These are phyloP conservation scores for Volvox carteri DNA, from an alignment of 163 green algal genomes.

Conservation along the genomic window DNA sequence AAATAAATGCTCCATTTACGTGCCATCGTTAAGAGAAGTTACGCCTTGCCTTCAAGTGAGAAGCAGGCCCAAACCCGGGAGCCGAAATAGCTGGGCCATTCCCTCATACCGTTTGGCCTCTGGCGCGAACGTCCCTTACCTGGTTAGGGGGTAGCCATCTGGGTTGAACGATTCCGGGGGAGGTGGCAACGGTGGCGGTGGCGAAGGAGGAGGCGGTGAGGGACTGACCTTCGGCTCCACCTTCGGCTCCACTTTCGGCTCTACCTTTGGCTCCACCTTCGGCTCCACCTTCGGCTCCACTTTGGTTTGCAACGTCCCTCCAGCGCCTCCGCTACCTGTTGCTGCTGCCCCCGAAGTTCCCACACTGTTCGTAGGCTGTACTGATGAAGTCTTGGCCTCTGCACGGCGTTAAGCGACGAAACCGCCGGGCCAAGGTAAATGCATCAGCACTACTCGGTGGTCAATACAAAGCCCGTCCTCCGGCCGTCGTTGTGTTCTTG, in stretches of 20 bases:
- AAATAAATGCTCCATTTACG: too few relatives aligned
- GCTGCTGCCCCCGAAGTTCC: neutral
- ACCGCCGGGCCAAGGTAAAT: neutral
- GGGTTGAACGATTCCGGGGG: conserved; percentile 40
- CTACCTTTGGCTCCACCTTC: conserved; percentile 1
- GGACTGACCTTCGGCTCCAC: neutral
- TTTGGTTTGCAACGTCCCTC: neutral
- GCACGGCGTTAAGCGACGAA: neutral
- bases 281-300: neutral
- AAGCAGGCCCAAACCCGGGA: too few relatives aligned
- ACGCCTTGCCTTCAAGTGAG: too few relatives aligned
- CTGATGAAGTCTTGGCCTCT: neutral
- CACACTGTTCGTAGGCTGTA: neutral
- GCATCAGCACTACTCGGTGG: too few relatives aligned
- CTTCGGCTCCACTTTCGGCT: neutral
- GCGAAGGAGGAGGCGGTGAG: neutral
- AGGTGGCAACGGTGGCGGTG: neutral
- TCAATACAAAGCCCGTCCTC: neutral
- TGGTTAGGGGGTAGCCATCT: conserved; percentile 53
- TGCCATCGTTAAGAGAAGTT: too few relatives aligned
- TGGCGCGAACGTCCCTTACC: too few relatives aligned
- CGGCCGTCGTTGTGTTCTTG: neutral
- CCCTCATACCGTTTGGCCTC: too few relatives aligned
- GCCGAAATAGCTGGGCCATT: too few relatives aligned
- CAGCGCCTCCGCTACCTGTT: neutral